A percentile compares a stretch with the other conserved stretches of the same genome.
Conservation (phyloP, 1,284 basidiomycete species). For the Dichomitus squalens region DNA sequence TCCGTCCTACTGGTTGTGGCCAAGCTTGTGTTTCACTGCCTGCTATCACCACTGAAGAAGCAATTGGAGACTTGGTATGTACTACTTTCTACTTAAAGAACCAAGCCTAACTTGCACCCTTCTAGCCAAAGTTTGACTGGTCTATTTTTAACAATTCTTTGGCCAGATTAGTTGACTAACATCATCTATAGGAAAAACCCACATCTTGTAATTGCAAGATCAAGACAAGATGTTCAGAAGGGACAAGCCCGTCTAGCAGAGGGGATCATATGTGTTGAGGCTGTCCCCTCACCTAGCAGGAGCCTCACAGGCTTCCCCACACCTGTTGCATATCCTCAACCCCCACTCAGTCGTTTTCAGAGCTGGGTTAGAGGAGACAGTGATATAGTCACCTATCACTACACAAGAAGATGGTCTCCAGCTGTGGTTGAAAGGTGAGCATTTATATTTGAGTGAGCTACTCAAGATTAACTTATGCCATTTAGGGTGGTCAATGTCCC, state of each 20-base stretch:
- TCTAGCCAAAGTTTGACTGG: conserved; percentile 67
- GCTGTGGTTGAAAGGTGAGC: conserved; percentile 55
- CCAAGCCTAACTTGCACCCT: neutral
- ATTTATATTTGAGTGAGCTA: too few relatives aligned
- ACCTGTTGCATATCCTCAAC: conserved; percentile 43
- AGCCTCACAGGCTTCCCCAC: conserved; percentile 48
- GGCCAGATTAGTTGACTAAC: neutral
- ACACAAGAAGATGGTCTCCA: conserved; percentile 44
- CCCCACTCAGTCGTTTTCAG: conserved; percentile 62
- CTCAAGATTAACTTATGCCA: too few relatives aligned
- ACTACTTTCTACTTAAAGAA: conserved; percentile 13
- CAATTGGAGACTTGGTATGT: conserved; percentile 70
- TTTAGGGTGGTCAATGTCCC: conserved; percentile 55
- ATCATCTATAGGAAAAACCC: conserved; percentile 51
- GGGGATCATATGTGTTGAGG: conserved; percentile 47
- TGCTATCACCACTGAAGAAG: conserved; percentile 58
- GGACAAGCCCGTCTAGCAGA: conserved; percentile 35
- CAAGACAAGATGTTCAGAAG: conserved; percentile 35
- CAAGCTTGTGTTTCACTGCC: conserved; percentile 59
- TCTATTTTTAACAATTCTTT: conserved; percentile 26
- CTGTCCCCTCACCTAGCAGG: conserved; percentile 23
- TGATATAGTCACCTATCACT: conserved; percentile 46
- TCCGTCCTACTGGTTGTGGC: conserved; percentile 9
- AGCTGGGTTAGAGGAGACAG: conserved; percentile 45
- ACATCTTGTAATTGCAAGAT: conserved; percentile 38